Evolutionary conservation across 2,329 filamentous ascomycete species (phyloP).

Genomic region (Colletotrichum eremochloae): DNA sequence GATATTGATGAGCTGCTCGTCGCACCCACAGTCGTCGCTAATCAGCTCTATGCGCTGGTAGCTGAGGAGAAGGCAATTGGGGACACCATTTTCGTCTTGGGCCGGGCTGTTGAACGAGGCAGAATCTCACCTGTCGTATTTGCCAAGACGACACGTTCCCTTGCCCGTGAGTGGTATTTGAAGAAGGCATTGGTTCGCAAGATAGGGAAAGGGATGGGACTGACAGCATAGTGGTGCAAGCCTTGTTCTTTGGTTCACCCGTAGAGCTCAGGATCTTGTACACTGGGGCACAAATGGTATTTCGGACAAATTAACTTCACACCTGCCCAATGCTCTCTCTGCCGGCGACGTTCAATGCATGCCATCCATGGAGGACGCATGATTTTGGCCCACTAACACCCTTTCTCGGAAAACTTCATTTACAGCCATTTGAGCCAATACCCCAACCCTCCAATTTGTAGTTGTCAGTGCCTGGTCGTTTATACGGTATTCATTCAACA

Average conservation of each 20-base stretch:
- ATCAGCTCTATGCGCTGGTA: constrained; percentile 90
- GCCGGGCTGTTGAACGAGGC: constrained; percentile 79
- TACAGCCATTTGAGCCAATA: neutral
- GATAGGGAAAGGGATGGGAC: constrained; percentile 81
- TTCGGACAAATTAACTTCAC: neutral
- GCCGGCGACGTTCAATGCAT: neutral
- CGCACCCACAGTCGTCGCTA: constrained; percentile 92
- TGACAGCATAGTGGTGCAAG: constrained; percentile 51
- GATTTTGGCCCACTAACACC: neutral
- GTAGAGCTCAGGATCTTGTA: neutral
- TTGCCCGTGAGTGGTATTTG: constrained; percentile 85
- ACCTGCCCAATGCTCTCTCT: neutral
- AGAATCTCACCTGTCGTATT: constrained; percentile 80
- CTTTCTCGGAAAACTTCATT: neutral
- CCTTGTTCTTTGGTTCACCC: neutral
- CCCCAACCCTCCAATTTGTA: neutral
- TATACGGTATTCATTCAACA: neutral
- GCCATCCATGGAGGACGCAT: too few relatives aligned
- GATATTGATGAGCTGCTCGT: constrained; percentile 91
- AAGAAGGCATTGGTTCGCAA: constrained; percentile 86
- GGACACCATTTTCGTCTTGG: constrained; percentile 88
- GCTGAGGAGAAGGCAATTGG: constrained; percentile 90
- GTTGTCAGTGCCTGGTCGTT: neutral
- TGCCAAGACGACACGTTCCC: constrained; percentile 79
- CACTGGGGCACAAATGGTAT: neutral